phyloP scores from a whole-genome alignment of 2,329 filamentous ascomycete genomes.

The Aspergillus thermomutatus region DNA sequence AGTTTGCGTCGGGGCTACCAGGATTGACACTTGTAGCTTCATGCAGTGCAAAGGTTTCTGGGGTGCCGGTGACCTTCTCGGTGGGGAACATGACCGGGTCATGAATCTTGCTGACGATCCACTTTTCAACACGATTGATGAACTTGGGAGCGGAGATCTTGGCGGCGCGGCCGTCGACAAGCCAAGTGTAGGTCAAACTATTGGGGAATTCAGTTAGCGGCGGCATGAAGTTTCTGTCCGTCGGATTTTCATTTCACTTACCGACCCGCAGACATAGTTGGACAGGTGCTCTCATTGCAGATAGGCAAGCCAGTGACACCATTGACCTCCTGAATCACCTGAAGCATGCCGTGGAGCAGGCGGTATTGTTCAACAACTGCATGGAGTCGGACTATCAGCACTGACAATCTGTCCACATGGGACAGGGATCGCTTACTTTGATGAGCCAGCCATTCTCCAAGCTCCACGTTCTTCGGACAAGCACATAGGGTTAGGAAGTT shows the following conservation, averaged over 20 bases:
- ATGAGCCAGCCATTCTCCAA: slow-evolving; percentile 93
- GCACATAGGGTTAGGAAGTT: slow-evolving; percentile 97
- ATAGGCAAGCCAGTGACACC: slow-evolving; percentile 69
- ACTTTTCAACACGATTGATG: slow-evolving; percentile 92
- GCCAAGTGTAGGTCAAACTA: slow-evolving; percentile 94
- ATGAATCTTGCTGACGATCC: slow-evolving; percentile 94
- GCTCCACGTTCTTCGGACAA: slow-evolving; percentile 87
- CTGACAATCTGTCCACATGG: background rate
- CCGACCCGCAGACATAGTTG: slow-evolving; percentile 91
- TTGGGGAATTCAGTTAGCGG: slow-evolving; percentile 15
- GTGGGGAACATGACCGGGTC: slow-evolving; percentile 88
- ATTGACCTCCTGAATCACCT: slow-evolving; percentile 82
- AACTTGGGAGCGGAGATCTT: slow-evolving; percentile 92
- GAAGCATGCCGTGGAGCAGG: slow-evolving; percentile 82
- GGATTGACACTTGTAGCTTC: slow-evolving; percentile 51
- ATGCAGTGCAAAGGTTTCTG: slow-evolving; percentile 53
- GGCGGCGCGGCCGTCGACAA: slow-evolving; percentile 83
- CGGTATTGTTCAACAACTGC: slow-evolving; percentile 90
- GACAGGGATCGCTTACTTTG: slow-evolving; percentile 63
- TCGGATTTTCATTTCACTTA: slow-evolving; percentile 50
- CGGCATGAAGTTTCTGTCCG: background rate
- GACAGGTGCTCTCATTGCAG: slow-evolving; percentile 80
- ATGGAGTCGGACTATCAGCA: slow-evolving; percentile 10
- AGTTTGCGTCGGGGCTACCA: slow-evolving; percentile 56
- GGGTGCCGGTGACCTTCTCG: slow-evolving; percentile 64